Base-by-base conservation (phyloP, 768 basidiomycete genomes). In the Rhizopogon salebrosus region DNA sequence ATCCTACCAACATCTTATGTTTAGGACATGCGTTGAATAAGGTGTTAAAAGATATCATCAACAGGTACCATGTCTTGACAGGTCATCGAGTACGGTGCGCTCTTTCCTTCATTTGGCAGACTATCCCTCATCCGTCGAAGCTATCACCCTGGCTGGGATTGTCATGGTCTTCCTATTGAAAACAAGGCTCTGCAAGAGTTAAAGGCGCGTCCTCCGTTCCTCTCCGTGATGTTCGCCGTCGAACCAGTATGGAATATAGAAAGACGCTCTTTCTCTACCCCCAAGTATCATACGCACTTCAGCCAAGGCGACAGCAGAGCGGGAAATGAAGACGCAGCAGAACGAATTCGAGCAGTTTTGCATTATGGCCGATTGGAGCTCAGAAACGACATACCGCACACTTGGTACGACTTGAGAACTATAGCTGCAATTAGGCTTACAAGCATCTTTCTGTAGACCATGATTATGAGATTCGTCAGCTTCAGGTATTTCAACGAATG, bases 81-180 rank as follows among this genome's bases (percentile, higher is more conserved):
- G 95, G 95, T 7, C 72, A 80, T 56, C 79, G 80, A 59, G 87
- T 98, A 39, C 85, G 94, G 93, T 95, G 58, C 66, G 88, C 64
- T 27, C 50, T 23, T 36, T 46, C 34, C 31, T 45, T 57, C 26
- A 40, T 27, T 20, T 3, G 0, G n/a, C 22, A 41, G 40, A 20
- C 48, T 55, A 36, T 13, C 2, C 27, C 34, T 27, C 51, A 48
- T 51, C 49, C 36, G 38, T 34, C 11, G n/a, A 53, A 98, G 95
- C 62, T 98, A 95, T 70, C 69, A 89, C 13, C 95, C 95, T 34
- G 95, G 95, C 9, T 99, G 93, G 92, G 95, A 99, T 63, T 98
- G 95, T 62, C 95, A 99, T 66, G 95, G 95, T 6, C 81, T 98
- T 11, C 95, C 95, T 0, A 98, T 98, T 55, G 95, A 98, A 67